Percentiles rank a stretch among this genome's conserved stretches.
These are phyloP conservation scores for Phytophthora idaei DNA, from an alignment of 352 stramenopile species.

Conservation along the genomic window DNA sequence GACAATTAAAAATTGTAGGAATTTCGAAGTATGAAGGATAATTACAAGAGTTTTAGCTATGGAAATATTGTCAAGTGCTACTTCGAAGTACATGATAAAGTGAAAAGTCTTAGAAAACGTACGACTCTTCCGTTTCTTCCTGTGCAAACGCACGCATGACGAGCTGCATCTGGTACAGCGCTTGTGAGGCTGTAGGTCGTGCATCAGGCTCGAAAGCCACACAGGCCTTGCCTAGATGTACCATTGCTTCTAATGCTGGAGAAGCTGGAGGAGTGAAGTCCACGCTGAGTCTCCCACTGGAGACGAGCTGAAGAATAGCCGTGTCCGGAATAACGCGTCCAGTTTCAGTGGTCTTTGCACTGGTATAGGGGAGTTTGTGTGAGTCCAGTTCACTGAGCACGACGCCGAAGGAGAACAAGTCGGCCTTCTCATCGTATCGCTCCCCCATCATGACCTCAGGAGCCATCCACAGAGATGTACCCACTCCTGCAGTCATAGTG, in stretches of 20 bases:
- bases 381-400: conserved; percentile 40
- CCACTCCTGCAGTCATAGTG: conserved; percentile 55
- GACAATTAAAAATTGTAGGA: conserved; percentile 27
- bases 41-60: conserved; percentile 35
- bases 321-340: conserved; percentile 34
- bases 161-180: conserved; percentile 61
- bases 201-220: conserved; percentile 55
- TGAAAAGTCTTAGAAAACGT: conserved; percentile 27
- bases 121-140: conserved; percentile 38
- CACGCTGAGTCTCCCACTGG: conserved; percentile 31
- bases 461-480: conserved; percentile 59
- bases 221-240: conserved; percentile 45
- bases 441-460: conserved; percentile 49
- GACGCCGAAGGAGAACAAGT: conserved; percentile 42
- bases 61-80: conserved; percentile 9
- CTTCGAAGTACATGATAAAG: neutral
- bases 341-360: conserved; percentile 37
- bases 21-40: conserved; percentile 15
- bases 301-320: conserved; percentile 42
- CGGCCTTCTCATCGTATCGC: conserved; percentile 39
- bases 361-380: conserved; percentile 40
- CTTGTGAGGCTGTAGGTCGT: conserved; percentile 57
- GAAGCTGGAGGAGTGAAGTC: conserved; percentile 37
- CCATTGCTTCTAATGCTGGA: conserved; percentile 33
- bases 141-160: conserved; percentile 41